Conservation (phyloP, 164 flowering plant species). For the Amborella trichopoda region DNA sequence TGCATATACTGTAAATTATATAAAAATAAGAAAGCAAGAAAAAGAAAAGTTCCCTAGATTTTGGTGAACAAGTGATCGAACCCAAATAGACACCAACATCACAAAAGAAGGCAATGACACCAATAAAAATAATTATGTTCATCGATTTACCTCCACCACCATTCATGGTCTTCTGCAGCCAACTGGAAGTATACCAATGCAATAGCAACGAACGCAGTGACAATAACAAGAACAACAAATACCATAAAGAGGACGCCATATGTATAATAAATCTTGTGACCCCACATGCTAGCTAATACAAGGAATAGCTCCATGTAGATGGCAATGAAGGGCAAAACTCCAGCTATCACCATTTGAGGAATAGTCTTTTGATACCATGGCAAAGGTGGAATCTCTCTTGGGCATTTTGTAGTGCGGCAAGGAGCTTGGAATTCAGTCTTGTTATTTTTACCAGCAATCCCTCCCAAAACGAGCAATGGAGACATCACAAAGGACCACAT, state of each 20-base stretch:
- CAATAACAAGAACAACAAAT: conserved; percentile 30
- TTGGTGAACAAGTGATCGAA: too few species aligned
- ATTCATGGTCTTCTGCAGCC: conserved; percentile 32
- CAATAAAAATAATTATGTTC: too few species aligned
- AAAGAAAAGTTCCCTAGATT: too few species aligned
- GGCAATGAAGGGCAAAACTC: conserved; percentile 31
- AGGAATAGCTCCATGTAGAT: conserved; percentile 29
- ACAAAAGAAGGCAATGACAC: too few species aligned
- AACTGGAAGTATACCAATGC: conserved; percentile 30
- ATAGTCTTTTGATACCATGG: conserved; percentile 32
- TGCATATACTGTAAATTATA: too few species aligned
- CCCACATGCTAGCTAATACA: conserved; percentile 34
- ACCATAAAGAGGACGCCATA: conserved; percentile 29
- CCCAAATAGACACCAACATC: too few species aligned
- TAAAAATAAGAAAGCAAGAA: too few species aligned
- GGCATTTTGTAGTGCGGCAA: conserved; percentile 20
- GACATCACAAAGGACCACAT: conserved; percentile 20
- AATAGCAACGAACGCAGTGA: conserved; percentile 29
- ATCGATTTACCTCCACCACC: conserved; percentile 41
- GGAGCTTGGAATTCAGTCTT: conserved; percentile 25
- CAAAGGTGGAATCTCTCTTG: conserved; percentile 27
- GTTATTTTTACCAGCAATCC: conserved; percentile 21
- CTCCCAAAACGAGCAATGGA: conserved; percentile 23
- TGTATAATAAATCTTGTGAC: conserved; percentile 28
- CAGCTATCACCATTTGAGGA: conserved; percentile 36